Conservation (phyloP, 257 asterid species). For the Nicotiana undulata region DNA sequence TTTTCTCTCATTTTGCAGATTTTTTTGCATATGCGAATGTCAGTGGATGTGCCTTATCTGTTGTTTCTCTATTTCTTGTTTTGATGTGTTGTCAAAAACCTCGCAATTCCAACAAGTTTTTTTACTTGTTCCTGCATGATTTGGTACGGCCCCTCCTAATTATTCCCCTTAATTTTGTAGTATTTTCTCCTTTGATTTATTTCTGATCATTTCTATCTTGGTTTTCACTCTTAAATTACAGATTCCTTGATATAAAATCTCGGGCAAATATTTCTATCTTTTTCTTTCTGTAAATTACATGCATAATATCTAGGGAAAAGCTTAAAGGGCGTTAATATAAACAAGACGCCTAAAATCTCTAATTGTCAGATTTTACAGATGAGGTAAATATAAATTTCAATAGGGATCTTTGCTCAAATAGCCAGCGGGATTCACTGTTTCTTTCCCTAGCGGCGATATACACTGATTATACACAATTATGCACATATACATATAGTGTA, state of each 20-base stretch:
- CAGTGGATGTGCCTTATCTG: slow-evolving; percentile 29
- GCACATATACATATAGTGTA: too few relatives aligned
- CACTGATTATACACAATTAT: too few relatives aligned
- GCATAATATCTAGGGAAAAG: not conserved
- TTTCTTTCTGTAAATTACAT: not conserved
- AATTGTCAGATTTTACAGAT: not conserved
- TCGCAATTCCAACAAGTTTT: slow-evolving; percentile 18
- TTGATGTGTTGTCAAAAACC: slow-evolving; percentile 22
- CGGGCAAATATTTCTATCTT: not conserved
- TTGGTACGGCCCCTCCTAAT: slow-evolving; percentile 28
- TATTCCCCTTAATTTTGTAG: not conserved
- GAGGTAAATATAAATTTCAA: not conserved
- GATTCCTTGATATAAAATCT: too few relatives aligned
- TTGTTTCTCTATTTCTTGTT: slow-evolving; percentile 26
- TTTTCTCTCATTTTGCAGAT: slow-evolving; percentile 25
- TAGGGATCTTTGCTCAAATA: too few relatives aligned
- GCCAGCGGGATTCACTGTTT: too few relatives aligned
- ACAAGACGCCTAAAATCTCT: not conserved
- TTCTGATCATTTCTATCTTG: not conserved
- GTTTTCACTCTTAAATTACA: too few relatives aligned
- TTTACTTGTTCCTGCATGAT: slow-evolving; percentile 57
- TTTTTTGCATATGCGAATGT: slow-evolving; percentile 49
- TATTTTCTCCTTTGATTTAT: not conserved
- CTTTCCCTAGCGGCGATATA: too few relatives aligned
- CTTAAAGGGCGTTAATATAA: not conserved